Percentiles rank a stretch among this genome's conserved stretches.
Evolutionary conservation across 2,329 filamentous ascomycete genomes (phyloP).

Genomic region (Fusarium nurragi): DNA sequence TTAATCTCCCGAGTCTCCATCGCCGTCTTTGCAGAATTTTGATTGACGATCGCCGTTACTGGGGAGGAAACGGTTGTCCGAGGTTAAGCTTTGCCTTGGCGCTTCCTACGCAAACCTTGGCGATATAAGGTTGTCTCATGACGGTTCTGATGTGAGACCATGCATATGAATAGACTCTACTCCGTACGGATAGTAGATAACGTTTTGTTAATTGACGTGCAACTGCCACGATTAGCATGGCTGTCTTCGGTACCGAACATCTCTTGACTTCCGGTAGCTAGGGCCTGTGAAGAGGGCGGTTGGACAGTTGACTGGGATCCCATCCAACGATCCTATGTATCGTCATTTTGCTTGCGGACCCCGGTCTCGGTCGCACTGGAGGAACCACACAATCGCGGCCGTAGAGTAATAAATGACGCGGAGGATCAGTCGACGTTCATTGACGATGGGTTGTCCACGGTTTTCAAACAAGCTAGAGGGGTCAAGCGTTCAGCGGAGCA

Average conservation of each 20-base stretch:
- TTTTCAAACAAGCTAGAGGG: no score
- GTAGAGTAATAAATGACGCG: not conserved
- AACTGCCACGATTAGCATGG: not conserved
- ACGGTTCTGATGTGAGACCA: not conserved
- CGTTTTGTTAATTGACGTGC: not conserved
- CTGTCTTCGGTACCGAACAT: not conserved
- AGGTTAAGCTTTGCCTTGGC: conserved; percentile 6
- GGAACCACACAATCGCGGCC: not conserved
- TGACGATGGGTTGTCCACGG: not conserved
- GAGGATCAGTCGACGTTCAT: not conserved
- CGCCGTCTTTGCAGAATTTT: not conserved
- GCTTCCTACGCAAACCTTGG: conserved; percentile 12
- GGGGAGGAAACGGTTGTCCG: not conserved
- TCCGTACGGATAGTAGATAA: not conserved
- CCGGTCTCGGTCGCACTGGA: not conserved
- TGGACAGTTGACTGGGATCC: no score
- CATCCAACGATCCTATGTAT: not conserved
- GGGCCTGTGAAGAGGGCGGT: not conserved
- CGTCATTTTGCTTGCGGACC: not conserved
- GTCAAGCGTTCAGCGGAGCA: no score
- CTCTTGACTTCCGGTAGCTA: not conserved
- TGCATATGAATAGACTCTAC: not conserved
- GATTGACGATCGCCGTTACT: conserved; percentile 15
- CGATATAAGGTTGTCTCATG: conserved; percentile 6
- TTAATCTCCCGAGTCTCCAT: conserved; percentile 2